Evolutionary conservation across 768 basidiomycete species (phyloP), one percentile per base, ranked within the genome.

Genomic region (Boletus sensibilis): DNA sequence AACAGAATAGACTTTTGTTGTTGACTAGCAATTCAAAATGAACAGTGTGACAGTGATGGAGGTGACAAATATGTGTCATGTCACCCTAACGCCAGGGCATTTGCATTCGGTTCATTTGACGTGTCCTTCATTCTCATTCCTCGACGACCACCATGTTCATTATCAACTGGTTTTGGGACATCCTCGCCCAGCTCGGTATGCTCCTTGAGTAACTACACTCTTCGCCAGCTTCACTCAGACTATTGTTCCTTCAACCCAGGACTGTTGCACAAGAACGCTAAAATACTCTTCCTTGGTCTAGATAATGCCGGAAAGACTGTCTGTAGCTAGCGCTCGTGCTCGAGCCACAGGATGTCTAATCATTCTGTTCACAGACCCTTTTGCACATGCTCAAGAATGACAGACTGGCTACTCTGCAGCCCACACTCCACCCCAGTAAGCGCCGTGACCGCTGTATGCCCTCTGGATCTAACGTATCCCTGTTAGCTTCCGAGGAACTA

Each of bases 271-370:
- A 97, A 99, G 89, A 98, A 97, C 72, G 97, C 97, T 63, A 99
- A 98, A 84, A 97, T 99, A 72, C 84, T 99, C 61, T 99, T 99
- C 86, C 84, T 99, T 50, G 97, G 97, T 60, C 84, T 98, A 53
- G 96, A 98, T 73, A 99, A 98, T 79, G 97, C 97, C 50, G 96
- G 97, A 70, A 99, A 98, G 83, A 98, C 97, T 57, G 96, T 97
- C 60, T 57, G 88, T 67, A 14, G 1, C 35, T 21, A 1, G 29
- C 57, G 21, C 55, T 56, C n/a, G 11, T 37, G 5, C 38, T 31
- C 53, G n/a, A 27, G 33, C 13, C 34, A 31, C 41, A 9, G 46
- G 18, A 13, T 44, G 20, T 56, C 47, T 60, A 16, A 70, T 40
- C 7, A 18, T 27, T 23, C 7, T 41, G 42, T 44, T 45, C 12